Evolutionary conservation across 305 asterid species (phyloP).

Genomic region (Plantago lanceolata): DNA sequence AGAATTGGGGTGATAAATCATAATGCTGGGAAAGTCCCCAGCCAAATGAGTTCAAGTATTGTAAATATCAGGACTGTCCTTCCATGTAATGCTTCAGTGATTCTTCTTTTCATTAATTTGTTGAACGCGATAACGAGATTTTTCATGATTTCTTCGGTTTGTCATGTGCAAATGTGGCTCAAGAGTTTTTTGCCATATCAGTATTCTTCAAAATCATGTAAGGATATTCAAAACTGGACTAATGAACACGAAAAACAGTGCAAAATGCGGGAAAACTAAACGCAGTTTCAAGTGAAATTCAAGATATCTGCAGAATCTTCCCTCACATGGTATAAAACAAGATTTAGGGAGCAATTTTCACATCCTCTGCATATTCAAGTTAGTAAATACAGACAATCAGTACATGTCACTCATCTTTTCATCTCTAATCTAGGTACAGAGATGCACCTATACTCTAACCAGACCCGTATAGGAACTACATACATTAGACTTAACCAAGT

Average conservation of each 20-base stretch:
- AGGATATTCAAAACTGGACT: too few relatives aligned
- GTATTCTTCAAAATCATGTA: too few relatives aligned
- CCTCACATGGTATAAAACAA: too few relatives aligned
- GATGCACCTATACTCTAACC: not conserved
- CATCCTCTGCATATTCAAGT: conserved; percentile 12
- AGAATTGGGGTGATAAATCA: not conserved
- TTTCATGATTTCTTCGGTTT: too few relatives aligned
- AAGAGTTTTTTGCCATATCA: too few relatives aligned
- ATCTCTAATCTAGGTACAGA: conserved; percentile 24
- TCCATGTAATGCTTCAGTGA: conserved; percentile 14
- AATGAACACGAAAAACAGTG: too few relatives aligned
- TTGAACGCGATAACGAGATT: too few relatives aligned
- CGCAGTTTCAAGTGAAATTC: too few relatives aligned
- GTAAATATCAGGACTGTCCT: conserved; percentile 34
- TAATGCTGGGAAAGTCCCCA: conserved; percentile 6
- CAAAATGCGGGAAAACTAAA: too few relatives aligned
- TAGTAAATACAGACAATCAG: conserved; percentile 6
- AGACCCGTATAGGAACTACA: conserved; percentile 5
- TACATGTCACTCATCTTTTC: conserved; percentile 2
- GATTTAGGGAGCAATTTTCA: conserved; percentile 4
- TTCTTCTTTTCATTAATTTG: too few relatives aligned
- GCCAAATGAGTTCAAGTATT: conserved; percentile 31
- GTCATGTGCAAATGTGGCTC: too few relatives aligned
- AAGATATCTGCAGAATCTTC: too few relatives aligned
- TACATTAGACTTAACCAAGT: conserved; percentile 5